Evolutionary conservation across 1,139 yeast species (phyloP).

Genomic region (Pichiaceae sp.): DNA sequence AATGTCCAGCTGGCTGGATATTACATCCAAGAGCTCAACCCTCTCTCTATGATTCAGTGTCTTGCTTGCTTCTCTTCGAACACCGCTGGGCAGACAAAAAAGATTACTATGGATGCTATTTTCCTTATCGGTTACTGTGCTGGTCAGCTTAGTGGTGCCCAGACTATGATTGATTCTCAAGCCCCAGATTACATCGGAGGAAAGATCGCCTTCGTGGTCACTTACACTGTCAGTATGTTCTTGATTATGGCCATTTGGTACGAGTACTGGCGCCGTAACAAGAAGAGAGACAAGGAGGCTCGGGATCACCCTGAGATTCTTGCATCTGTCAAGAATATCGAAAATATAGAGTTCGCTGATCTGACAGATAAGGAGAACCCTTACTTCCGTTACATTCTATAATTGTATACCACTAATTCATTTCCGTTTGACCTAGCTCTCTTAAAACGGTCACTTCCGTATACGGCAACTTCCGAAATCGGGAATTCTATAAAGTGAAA

Average conservation of each 20-base stretch:
- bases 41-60: conserved; percentile 24
- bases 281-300: conserved; percentile 1
- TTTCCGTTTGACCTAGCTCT: too few species aligned
- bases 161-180: conserved; percentile 34
- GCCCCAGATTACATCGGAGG: conserved; percentile 40
- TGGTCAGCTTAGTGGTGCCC: conserved; percentile 58
- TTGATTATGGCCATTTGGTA: conserved; percentile 9
- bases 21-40: conserved; percentile 16
- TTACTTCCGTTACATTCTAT: conserved; percentile 31
- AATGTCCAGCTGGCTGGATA: conserved; percentile 36
- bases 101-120: conserved; percentile 44
- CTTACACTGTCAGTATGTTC: conserved; percentile 13
- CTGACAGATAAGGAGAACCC: conserved; percentile 43
- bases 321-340: conserved; percentile 7
- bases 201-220: conserved; percentile 25
- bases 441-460: too few species aligned
- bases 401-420: too few species aligned
- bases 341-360: conserved; percentile 41
- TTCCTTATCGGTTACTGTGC: conserved; percentile 48
- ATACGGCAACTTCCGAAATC: too few species aligned
- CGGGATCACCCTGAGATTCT: not conserved
- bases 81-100: conserved; percentile 41
- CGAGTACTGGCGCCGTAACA: conserved; percentile 9
- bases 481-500: conserved; percentile 24
- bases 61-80: conserved; percentile 33